These are phyloP conservation scores for Chionographis japonica DNA, from an alignment of 106 monocot species.

Conservation along the genomic window DNA sequence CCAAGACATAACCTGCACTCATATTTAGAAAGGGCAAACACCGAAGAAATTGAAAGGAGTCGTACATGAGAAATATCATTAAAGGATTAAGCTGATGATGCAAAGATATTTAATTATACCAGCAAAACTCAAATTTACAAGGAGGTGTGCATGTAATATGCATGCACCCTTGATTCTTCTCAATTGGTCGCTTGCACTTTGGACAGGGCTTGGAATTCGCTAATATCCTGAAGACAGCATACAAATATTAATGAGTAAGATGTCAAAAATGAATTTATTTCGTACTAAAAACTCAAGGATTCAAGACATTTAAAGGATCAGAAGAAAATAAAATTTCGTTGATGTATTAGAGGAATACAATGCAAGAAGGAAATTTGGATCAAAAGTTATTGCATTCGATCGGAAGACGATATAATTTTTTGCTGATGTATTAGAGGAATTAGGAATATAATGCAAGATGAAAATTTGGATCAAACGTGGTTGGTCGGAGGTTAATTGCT, in stretches of 20 bases:
- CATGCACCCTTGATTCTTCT: slow-evolving; percentile 94
- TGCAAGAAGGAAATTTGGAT: too few relatives aligned
- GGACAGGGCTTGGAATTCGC: slow-evolving; percentile 92
- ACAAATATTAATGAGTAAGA: background rate
- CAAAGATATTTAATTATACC: slow-evolving; percentile 30
- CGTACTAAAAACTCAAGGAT: too few relatives aligned
- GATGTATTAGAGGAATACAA: too few relatives aligned
- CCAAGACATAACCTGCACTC: slow-evolving; percentile 73
- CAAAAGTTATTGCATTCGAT: too few relatives aligned
- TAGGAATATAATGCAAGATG: too few relatives aligned
- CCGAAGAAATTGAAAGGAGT: background rate
- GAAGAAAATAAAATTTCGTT: too few relatives aligned
- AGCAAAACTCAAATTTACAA: slow-evolving; percentile 92
- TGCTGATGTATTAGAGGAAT: too few relatives aligned
- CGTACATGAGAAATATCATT: background rate
- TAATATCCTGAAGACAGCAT: slow-evolving; percentile 61
- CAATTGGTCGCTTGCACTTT: slow-evolving; percentile 82
- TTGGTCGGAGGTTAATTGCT: too few relatives aligned
- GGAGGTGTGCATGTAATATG: slow-evolving; percentile 90
- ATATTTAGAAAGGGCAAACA: background rate
- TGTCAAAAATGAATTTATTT: too few relatives aligned
- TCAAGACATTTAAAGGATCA: too few relatives aligned
- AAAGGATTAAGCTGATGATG: background rate
- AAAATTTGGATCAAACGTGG: too few relatives aligned
- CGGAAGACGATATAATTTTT: too few relatives aligned